Evolutionary conservation across 2,329 filamentous ascomycete genomes (phyloP).

Genomic region (Parafenestella ontariensis): DNA sequence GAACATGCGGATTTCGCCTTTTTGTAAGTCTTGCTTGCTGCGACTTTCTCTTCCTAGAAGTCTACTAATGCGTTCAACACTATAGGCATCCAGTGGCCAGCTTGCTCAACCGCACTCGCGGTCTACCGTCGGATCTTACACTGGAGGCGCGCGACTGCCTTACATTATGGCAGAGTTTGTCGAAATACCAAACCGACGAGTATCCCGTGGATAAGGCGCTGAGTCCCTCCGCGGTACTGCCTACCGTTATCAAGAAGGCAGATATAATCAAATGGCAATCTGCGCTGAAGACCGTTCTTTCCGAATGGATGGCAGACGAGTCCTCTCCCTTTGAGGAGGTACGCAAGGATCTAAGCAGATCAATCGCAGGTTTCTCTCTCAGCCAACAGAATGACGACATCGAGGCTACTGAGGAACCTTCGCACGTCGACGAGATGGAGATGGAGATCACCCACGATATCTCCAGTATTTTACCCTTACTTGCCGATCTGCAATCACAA

Average conservation of each 20-base stretch:
- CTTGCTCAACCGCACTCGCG: constrained; percentile 67
- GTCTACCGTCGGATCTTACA: constrained; percentile 70
- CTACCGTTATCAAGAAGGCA: constrained; percentile 65
- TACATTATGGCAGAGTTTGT: constrained; percentile 70
- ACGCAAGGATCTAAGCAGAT: constrained; percentile 52
- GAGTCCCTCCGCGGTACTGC: constrained; percentile 58
- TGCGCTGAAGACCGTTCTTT: constrained; percentile 65
- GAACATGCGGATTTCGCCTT: constrained; percentile 60
- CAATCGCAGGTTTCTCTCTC: constrained; percentile 14
- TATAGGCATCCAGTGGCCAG: constrained; percentile 71
- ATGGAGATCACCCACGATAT: constrained; percentile 27
- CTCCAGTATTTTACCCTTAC: constrained; percentile 44
- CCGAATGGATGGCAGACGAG: constrained; percentile 65
- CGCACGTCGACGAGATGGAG: constrained; percentile 20
- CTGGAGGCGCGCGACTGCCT: constrained; percentile 76
- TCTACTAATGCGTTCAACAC: too few species aligned
- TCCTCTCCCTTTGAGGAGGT: constrained; percentile 62
- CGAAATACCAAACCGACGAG: constrained; percentile 59
- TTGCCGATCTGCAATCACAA: constrained; percentile 64
- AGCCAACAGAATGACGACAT: constrained; percentile 6
- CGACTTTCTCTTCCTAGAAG: too few species aligned
- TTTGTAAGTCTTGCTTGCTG: too few species aligned
- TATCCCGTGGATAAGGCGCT: constrained; percentile 61
- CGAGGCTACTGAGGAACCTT: constrained; percentile 4
- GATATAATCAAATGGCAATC: constrained; percentile 72